Base-by-base conservation (phyloP, 164 flowering plant genomes). In the Nymphaea thermarum region DNA sequence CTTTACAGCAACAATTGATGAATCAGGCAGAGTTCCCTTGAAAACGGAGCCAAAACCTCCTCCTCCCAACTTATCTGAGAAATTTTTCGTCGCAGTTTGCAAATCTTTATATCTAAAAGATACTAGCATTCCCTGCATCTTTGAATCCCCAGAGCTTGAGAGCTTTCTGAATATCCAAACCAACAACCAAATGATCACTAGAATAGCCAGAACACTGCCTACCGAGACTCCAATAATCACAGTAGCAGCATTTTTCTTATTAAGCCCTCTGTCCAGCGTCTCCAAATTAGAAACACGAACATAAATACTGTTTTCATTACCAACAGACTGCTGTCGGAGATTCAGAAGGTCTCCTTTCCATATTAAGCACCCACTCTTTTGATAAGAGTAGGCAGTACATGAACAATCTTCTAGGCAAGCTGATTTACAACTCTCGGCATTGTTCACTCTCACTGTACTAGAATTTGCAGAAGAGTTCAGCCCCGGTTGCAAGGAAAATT, bases 31-130 rank as follows among this genome's bases (percentile, higher is more conserved):
- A 4, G 76, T 73, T 42, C 87, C 90, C 66, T 77, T 82, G 53
- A 75, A 84, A 42, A 82, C 87, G 66, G 81, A 82, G 18, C 87
- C 87, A 69, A 82, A 84, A 10, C 80, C 85, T 63, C 89, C 87
- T 14, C 79, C 85, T 15, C 86, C 87, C 15, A 84, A 67, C 36
- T 77, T 82, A 17, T 81, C 82, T 0, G 86, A 80, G 68, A 82
- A 84, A 68, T 77, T 80, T 75, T 76, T 82, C 18, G 87, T 84
- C n/a, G 80, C 84, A 17, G 12, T 70, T 64, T 75, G 79, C 61
- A 86, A 66, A 65, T 82, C 82, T 67, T 66, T 67, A 70, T 76
- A 82, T 67, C 69, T 66, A 67, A 79, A 82, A 8, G 80, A 42
- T 62, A 81, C 42, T 77, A 82, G 69, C 17, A 80, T 75, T 18